Percentiles rank a stretch among this genome's conserved stretches.
These are phyloP conservation scores for Cystofilobasidium ferigula DNA, from an alignment of 768 basidiomycete species.

Conservation along the genomic window DNA sequence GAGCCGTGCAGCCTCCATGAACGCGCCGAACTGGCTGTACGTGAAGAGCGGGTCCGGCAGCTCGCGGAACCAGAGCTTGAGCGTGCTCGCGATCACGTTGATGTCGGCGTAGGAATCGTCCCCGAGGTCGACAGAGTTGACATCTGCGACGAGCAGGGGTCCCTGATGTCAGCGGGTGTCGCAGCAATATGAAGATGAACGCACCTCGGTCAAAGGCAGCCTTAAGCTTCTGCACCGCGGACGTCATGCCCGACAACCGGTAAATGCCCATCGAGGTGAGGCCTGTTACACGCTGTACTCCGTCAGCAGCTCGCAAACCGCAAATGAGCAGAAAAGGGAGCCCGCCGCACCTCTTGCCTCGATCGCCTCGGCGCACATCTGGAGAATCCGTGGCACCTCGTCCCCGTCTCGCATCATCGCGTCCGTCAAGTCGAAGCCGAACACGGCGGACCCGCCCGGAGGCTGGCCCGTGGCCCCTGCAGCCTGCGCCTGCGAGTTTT, in stretches of 20 bases:
- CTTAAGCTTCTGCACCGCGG: slow-evolving; percentile 71
- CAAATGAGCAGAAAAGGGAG: too few species aligned
- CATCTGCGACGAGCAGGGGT: slow-evolving; percentile 44
- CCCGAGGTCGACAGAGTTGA: slow-evolving; percentile 77
- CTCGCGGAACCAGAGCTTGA: slow-evolving; percentile 94
- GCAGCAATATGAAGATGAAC: slow-evolving; percentile 23
- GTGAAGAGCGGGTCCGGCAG: slow-evolving; percentile 89
- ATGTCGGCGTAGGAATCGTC: slow-evolving; percentile 90
- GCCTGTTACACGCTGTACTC: slow-evolving; percentile 32
- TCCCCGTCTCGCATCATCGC: slow-evolving; percentile 84
- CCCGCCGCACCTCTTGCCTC: slow-evolving; percentile 61
- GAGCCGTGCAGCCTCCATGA: slow-evolving; percentile 88
- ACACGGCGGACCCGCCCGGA: slow-evolving; percentile 50
- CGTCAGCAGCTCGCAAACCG: too few species aligned
- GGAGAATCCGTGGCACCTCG: slow-evolving; percentile 76
- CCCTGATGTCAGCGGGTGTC: too few species aligned
- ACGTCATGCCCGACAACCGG: slow-evolving; percentile 80
- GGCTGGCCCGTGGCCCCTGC: neutral
- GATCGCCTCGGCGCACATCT: slow-evolving; percentile 81
- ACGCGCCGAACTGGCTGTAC: slow-evolving; percentile 68
- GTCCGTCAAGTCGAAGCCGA: slow-evolving; percentile 81
- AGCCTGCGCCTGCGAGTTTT: slow-evolving; percentile 25
- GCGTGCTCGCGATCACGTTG: slow-evolving; percentile 84
- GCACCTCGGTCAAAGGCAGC: slow-evolving; percentile 73
- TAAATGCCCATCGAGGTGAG: slow-evolving; percentile 79